Conservation (phyloP, 1,139 yeast genomes). For the Suhomyces coccinellae region DNA sequence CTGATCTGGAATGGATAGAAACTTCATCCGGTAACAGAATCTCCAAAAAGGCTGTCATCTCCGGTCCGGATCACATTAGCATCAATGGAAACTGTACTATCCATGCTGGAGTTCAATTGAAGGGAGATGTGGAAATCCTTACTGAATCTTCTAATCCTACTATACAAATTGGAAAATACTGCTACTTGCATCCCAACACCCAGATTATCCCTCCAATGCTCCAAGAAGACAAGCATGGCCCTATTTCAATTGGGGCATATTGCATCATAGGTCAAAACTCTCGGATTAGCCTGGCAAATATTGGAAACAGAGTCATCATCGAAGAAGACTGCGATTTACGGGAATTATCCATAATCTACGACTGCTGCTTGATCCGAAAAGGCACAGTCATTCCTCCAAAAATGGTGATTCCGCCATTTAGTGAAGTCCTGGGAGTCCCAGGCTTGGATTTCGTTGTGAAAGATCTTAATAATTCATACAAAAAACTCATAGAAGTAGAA, state of each 20-base stretch:
- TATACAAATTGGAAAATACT: slow-evolving; percentile 55
- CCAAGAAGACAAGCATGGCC: slow-evolving; percentile 23
- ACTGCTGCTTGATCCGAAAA: slow-evolving; percentile 56
- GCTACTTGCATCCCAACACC: slow-evolving; percentile 36
- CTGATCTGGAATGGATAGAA: slow-evolving; percentile 33
- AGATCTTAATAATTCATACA: slow-evolving; percentile 41
- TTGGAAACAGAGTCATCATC: slow-evolving; percentile 60
- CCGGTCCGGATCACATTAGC: slow-evolving; percentile 26
- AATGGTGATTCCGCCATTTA: slow-evolving; percentile 60
- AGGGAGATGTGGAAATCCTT: slow-evolving; percentile 23
- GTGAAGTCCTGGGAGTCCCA: slow-evolving; percentile 48
- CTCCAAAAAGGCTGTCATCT: slow-evolving; percentile 42
- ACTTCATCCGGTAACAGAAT: slow-evolving; percentile 59
- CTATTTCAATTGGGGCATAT: slow-evolving; percentile 57
- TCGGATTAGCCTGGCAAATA: slow-evolving; percentile 43
- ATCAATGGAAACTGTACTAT: slow-evolving; percentile 40
- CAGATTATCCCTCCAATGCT: slow-evolving; percentile 35
- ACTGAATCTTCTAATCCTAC: slow-evolving; percentile 16
- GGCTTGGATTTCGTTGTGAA: slow-evolving; percentile 31
- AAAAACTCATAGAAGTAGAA: slow-evolving; percentile 41
- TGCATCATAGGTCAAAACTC: slow-evolving; percentile 51
- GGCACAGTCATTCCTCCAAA: slow-evolving; percentile 55
- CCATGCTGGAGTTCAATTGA: slow-evolving; percentile 21
- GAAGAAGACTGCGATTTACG: slow-evolving; percentile 44
- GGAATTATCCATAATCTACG: slow-evolving; percentile 54